Evolutionary conservation across 345 rosid species (phyloP).

Genomic region (Jatropha curcas): DNA sequence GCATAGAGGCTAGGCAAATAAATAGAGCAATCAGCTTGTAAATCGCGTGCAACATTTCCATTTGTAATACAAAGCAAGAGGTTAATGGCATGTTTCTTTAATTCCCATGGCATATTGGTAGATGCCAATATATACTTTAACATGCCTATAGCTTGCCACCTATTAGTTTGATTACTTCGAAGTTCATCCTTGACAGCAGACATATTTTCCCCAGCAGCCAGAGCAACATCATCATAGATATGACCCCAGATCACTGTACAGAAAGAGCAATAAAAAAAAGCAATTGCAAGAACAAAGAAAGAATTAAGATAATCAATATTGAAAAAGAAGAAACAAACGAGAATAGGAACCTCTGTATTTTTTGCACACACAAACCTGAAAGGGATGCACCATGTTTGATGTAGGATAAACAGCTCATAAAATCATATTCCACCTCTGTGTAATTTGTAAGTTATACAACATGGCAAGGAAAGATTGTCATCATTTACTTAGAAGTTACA

Average conservation of each 20-base stretch:
- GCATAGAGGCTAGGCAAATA: slow-evolving; percentile 62
- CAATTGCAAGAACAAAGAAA: not conserved
- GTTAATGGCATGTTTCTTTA: slow-evolving; percentile 62
- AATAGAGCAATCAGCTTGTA: slow-evolving; percentile 46
- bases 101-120: slow-evolving; percentile 57
- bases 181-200: slow-evolving; percentile 51
- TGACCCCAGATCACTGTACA: slow-evolving; percentile 67
- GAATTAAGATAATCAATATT: not conserved
- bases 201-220: slow-evolving; percentile 48
- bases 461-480: not conserved
- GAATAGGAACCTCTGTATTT: slow-evolving; percentile 8
- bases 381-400: slow-evolving; percentile 75
- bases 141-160: slow-evolving; percentile 87
- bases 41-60: slow-evolving; percentile 40
- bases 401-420: slow-evolving; percentile 40
- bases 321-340: not conserved
- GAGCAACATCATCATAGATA: slow-evolving; percentile 47
- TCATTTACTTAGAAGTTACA: not conserved
- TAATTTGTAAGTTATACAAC: slow-evolving; percentile 11
- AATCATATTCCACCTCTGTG: slow-evolving; percentile 61
- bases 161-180: slow-evolving; percentile 47
- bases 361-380: slow-evolving; percentile 50
- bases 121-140: slow-evolving; percentile 61
- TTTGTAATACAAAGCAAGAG: slow-evolving; percentile 61
- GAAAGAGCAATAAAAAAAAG: slow-evolving; percentile 5